Evolutionary conservation across 768 basidiomycete genomes (phyloP), one percentile per base, ranked within the genome.

Genomic region (Hortiboletus campestris): DNA sequence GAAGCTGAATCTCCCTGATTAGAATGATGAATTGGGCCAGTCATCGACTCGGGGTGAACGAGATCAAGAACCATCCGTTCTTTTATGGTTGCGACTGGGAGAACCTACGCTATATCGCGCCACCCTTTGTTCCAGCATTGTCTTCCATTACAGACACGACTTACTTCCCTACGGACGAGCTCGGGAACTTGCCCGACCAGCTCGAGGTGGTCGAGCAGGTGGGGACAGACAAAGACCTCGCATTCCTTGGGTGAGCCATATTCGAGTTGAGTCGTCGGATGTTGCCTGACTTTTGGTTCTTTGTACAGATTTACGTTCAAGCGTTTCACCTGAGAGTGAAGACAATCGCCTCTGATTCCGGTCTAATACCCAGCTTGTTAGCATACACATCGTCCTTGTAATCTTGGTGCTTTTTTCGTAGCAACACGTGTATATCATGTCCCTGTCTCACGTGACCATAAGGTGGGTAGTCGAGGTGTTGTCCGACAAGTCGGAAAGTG

Each of bases 21-120:
- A 91, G 90, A 56, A 84, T 99, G 81, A 88, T 99, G 78, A 89
- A 85, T 34, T 91, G 91, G 75, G 82, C 88, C 5, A 85, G 88
- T 43, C 70, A 80, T 40, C 83, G 96, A 57, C 71, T 96, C 49
- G 86, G 75, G 25, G 86, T 89, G 47, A 89, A 90, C 39, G 88
- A 95, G 70, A 86, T 97, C 76, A 98, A 97, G 75, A 78, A 79
- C 11, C 95, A 98, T 72, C 85, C 93, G 0, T 97, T 97, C 82
- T 95, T 95, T 74, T 88, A 83, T 63, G 96, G 96, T 28, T 96
- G 95, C 22, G 95, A 96, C 74, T 99, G 96, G 96, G 81, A 81
- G 42, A 79, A 86, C 4, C 84, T 99, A 68, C 87, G 95, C 31
- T 84, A 92, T 59, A 98, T 99, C 57, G 92, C 95, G 58, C 92